A percentile compares a stretch with the other conserved stretches of the same genome.
These are phyloP conservation scores for Fusarium brevicatenulatum DNA, from an alignment of 2,329 filamentous ascomycete genomes.

Conservation along the genomic window DNA sequence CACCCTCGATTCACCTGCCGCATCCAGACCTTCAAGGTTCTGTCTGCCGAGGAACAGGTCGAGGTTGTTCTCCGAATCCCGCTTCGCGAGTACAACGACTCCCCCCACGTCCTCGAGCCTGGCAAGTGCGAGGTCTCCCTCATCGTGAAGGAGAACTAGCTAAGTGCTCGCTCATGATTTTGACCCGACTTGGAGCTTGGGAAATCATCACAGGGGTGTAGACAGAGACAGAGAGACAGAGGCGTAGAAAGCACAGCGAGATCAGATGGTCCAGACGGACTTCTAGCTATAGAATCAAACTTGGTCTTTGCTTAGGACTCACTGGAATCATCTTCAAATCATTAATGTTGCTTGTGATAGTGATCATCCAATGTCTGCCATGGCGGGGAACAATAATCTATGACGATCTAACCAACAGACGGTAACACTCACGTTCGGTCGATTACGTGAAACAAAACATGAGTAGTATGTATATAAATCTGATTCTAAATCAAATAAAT, in stretches of 20 bases:
- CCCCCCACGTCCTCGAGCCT: constrained; percentile 20
- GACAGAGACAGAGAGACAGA: background rate
- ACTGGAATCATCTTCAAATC: background rate
- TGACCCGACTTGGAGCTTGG: background rate
- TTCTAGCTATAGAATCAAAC: background rate
- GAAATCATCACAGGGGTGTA: background rate
- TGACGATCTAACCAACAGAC: constrained; percentile 1
- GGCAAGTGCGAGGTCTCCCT: constrained; percentile 21
- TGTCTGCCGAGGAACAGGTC: constrained; percentile 3
- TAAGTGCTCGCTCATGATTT: background rate
- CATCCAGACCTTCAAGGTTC: constrained; percentile 10
- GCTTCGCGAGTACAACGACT: constrained; percentile 23
- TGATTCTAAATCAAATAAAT: too few species aligned
- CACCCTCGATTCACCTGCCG: constrained; percentile 24
- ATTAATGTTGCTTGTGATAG: background rate
- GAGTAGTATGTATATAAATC: background rate
- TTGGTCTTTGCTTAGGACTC: background rate
- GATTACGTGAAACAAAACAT: background rate
- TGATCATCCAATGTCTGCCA: background rate
- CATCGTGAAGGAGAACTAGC: constrained; percentile 25
- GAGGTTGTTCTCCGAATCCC: constrained; percentile 27
- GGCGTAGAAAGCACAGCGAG: background rate
- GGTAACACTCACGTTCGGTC: background rate
- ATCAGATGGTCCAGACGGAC: background rate
- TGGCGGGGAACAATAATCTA: constrained; percentile 10